Conservation (phyloP, 345 rosid species). For the Camelina laxa region DNA sequence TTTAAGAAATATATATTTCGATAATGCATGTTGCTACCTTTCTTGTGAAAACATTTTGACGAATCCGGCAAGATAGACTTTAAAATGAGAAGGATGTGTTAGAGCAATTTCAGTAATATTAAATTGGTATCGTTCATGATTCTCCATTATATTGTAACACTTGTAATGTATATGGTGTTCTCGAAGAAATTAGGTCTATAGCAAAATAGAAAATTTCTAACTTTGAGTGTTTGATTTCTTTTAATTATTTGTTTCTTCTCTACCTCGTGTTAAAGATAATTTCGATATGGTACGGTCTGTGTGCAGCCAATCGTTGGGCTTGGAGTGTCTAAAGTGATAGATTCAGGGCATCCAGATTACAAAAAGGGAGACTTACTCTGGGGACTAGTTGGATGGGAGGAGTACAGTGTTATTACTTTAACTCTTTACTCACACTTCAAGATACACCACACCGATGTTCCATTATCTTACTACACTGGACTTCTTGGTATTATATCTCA, state of each 20-base stretch:
- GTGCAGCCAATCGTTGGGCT: conserved; percentile 60
- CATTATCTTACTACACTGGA: conserved; percentile 65
- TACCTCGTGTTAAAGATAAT: background rate
- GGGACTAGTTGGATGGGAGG: conserved; percentile 71
- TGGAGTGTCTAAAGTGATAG: conserved; percentile 62
- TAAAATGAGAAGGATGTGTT: background rate
- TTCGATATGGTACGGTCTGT: conserved; percentile 2
- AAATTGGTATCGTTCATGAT: background rate
- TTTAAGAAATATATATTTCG: background rate
- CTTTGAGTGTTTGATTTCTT: background rate
- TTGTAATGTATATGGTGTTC: background rate
- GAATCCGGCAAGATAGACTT: background rate
- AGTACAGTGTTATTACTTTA: conserved; percentile 51
- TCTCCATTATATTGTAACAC: background rate
- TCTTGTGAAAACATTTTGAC: too few species aligned
- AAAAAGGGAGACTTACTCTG: conserved; percentile 56
- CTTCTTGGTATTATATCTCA: conserved; percentile 50
- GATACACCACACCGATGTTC: conserved; percentile 61
- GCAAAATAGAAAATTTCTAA: background rate
- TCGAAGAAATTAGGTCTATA: background rate
- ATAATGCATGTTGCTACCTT: background rate
- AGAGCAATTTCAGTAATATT: background rate
- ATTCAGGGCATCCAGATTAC: conserved; percentile 55
- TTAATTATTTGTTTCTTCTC: background rate
- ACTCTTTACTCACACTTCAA: conserved; percentile 39